phyloP scores from a whole-genome alignment of 108 stramenopile species.

The Fragilaria crotonensis region DNA sequence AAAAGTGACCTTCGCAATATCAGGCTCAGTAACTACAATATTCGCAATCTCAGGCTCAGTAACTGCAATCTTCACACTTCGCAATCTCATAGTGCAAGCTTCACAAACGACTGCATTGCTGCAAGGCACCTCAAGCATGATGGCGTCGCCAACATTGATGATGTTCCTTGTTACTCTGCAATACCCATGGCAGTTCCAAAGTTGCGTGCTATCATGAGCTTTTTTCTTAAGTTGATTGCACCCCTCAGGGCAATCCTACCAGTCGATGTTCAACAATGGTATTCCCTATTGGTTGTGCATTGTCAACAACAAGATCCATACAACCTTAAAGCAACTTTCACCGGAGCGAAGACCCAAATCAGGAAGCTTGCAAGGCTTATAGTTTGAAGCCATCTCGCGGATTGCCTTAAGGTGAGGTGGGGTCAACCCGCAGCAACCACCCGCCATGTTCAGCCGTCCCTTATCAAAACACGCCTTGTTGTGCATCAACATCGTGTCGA shows the following conservation, averaged over 20 bases:
- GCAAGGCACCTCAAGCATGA: too few species aligned
- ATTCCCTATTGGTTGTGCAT: constrained; percentile 57
- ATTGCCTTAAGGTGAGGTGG: constrained; percentile 70
- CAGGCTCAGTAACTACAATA: too few species aligned
- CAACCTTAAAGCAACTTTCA: constrained; percentile 81
- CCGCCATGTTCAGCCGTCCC: constrained; percentile 76
- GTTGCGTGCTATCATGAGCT: too few species aligned
- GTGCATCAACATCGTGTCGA: constrained; percentile 66
- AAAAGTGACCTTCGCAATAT: too few species aligned
- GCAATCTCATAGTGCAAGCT: constrained; percentile 97
- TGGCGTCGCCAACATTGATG: too few species aligned
- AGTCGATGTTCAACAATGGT: constrained; percentile 80
- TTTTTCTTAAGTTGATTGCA: too few species aligned
- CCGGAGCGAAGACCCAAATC: constrained; percentile 26
- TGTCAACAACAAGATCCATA: constrained; percentile 63
- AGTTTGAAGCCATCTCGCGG: too few species aligned
- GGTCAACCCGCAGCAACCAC: constrained; percentile 87
- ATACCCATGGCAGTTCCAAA: too few species aligned
- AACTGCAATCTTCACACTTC: constrained; percentile 97
- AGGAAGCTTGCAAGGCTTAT: constrained; percentile 27
- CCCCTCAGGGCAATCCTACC: too few species aligned
- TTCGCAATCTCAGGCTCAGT: too few species aligned
- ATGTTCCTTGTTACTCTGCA: too few species aligned
- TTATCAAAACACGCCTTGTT: constrained; percentile 66
- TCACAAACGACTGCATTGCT: constrained; percentile 99